Base-by-base conservation (phyloP, 257 asterid species). In the Petunia axillaris region DNA sequence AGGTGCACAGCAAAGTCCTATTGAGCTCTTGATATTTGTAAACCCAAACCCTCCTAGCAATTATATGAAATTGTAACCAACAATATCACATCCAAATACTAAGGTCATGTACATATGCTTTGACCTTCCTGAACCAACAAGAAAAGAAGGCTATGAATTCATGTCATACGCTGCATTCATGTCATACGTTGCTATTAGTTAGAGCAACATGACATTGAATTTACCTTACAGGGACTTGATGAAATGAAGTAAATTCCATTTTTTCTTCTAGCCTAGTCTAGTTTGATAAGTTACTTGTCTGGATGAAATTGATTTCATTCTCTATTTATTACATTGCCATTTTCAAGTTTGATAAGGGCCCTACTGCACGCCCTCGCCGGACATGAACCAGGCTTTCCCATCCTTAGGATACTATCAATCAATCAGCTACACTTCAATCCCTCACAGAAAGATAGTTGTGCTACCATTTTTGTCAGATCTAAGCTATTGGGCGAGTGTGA, bases 1-100 rank as follows among this genome's bases (percentile, higher is more conserved):
- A 66, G 3, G 44, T 65, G 3, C 94, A 92, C 75, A 93, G 97
- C 85, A 87, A 88, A 79, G 90, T 91, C 57, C 14, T 84, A 54
- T 85, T 93, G 87, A 88, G 84, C 87, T 83, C 94, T 55, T 87
- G 57, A 52, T 10, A 52, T 52, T 52, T 52, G 57, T 25, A 25
- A 25, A 25, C 25, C 25, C 25, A 25, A 25, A 0, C 25, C 25
- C 25, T 25, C 25, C 25, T 25, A 25, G 25, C 25, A 25, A 25
- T 25, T 25, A 25, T 25, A 25, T 25, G 25, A 25, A 25, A 25
- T 52, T 52, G 0, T 52, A 9, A 9, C 5, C 3, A 8, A 52
- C 57, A 9, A 52, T 3, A 52, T 52, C 57, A 52, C 57, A 52
- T 52, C 11, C 57, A 52, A 52, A 0, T 52, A 10, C 4, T 52